phyloP scores from a whole-genome alignment of 2,329 filamentous ascomycete genomes.

The Cordyceps militaris region DNA sequence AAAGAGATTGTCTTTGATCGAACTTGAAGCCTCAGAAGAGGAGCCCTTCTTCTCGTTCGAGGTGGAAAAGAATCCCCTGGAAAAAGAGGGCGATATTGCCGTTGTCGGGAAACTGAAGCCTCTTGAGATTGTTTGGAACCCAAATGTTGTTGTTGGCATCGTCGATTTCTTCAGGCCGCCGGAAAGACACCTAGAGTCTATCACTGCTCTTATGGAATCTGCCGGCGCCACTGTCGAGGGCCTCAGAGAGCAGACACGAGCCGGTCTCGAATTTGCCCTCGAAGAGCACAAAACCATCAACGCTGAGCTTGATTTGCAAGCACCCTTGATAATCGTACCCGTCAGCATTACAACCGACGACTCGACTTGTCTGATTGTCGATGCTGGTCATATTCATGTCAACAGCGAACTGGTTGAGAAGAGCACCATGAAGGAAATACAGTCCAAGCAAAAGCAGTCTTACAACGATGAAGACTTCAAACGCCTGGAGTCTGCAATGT shows the following conservation, averaged over 20 bases:
- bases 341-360: slow-evolving; percentile 79
- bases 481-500: slow-evolving; percentile 86
- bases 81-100: slow-evolving; percentile 84
- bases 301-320: slow-evolving; percentile 89
- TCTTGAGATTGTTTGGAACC: slow-evolving; percentile 96
- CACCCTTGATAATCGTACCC: slow-evolving; percentile 91
- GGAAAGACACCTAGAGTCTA: slow-evolving; percentile 96
- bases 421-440: slow-evolving; percentile 79
- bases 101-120: slow-evolving; percentile 88
- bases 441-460: slow-evolving; percentile 79
- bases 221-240: slow-evolving; percentile 94
- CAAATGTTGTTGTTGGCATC: slow-evolving; percentile 82
- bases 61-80: slow-evolving; percentile 90
- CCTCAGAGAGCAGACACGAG: slow-evolving; percentile 87
- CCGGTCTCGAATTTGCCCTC: slow-evolving; percentile 90
- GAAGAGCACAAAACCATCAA: slow-evolving; percentile 98
- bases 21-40: slow-evolving; percentile 43
- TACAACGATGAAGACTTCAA: slow-evolving; percentile 88
- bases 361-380: slow-evolving; percentile 84
- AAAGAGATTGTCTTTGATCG: slow-evolving; percentile 45
- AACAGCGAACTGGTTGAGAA: slow-evolving; percentile 91
- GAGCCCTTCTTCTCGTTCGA: slow-evolving; percentile 89
- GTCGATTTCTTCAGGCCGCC: slow-evolving; percentile 95
- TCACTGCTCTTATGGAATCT: slow-evolving; percentile 89
- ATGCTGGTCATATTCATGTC: slow-evolving; percentile 92